These are phyloP conservation scores for Dryas alaskensis DNA, from an alignment of 306 rosid genomes.

Conservation along the genomic window DNA sequence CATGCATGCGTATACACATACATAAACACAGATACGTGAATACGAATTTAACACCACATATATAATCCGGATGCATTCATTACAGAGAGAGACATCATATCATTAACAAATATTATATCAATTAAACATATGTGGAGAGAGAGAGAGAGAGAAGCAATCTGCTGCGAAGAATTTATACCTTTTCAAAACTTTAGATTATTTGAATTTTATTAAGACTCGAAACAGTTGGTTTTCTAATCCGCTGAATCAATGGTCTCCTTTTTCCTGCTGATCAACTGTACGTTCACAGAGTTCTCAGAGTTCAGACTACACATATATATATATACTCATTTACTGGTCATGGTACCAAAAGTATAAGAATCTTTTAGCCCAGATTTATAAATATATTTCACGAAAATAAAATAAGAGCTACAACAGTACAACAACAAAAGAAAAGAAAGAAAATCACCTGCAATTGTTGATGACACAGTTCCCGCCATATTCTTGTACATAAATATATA, in stretches of 20 bases:
- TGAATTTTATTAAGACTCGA: constrained; percentile 7
- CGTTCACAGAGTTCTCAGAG: constrained; percentile 17
- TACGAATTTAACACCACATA: neutral
- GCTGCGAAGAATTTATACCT: constrained; percentile 21
- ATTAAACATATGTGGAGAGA: neutral
- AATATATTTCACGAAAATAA: no score
- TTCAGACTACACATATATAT: neutral
- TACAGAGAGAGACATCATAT: neutral
- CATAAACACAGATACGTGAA: neutral
- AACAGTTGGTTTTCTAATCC: constrained; percentile 1
- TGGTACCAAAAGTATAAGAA: constrained; percentile 10
- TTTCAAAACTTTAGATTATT: constrained; percentile 17
- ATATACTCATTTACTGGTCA: neutral
- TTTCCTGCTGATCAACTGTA: constrained; percentile 15
- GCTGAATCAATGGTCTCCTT: constrained; percentile 7
- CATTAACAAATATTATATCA: neutral
- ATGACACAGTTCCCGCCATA: constrained; percentile 55
- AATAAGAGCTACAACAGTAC: neutral
- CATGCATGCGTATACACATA: constrained; percentile 2
- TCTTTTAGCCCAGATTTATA: neutral
- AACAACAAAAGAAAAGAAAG: neutral
- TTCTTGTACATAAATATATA: constrained; percentile 44
- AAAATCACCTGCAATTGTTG: constrained; percentile 36
- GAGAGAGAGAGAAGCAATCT: neutral
- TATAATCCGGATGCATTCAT: neutral